Conservation (phyloP, 805 yeast genomes). For the Metschnikowia henanensis region DNA sequence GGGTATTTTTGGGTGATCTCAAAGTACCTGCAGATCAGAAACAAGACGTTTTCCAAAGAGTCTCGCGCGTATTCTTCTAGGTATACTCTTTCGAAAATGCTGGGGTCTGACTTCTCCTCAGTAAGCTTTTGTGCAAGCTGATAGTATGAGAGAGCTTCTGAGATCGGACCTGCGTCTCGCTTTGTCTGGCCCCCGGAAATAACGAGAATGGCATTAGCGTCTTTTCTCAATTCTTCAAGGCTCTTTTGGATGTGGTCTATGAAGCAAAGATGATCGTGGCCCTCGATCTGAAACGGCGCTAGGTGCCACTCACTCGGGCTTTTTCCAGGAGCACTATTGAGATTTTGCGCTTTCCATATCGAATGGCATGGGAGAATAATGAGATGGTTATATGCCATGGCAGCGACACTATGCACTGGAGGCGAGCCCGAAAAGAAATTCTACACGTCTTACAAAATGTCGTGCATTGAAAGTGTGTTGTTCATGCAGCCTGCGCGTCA, state of each 20-base stretch:
- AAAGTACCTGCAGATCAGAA: slow-evolving; percentile 53
- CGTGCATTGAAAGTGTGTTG: neutral
- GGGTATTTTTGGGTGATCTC: slow-evolving; percentile 53
- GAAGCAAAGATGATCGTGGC: slow-evolving; percentile 67
- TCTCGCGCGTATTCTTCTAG: slow-evolving; percentile 78
- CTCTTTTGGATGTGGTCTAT: slow-evolving; percentile 57
- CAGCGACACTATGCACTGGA: neutral
- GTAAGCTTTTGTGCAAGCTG: slow-evolving; percentile 39
- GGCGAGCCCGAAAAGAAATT: neutral
- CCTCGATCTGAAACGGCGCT: slow-evolving; percentile 67
- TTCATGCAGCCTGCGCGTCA: neutral
- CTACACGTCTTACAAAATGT: no score
- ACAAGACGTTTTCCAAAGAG: slow-evolving; percentile 74
- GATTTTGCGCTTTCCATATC: slow-evolving; percentile 45
- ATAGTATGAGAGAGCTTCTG: slow-evolving; percentile 63
- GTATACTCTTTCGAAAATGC: slow-evolving; percentile 28
- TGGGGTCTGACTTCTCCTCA: neutral
- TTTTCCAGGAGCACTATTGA: slow-evolving; percentile 42
- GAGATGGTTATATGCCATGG: slow-evolving; percentile 17
- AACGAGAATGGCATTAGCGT: slow-evolving; percentile 37
- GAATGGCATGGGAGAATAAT: slow-evolving; percentile 54
- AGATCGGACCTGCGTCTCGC: slow-evolving; percentile 47
- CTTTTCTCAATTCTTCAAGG: slow-evolving; percentile 32
- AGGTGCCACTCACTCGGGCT: slow-evolving; percentile 59
- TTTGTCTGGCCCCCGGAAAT: slow-evolving; percentile 77